Base-by-base conservation (phyloP, 2,329 filamentous ascomycete genomes). In the Fusarium agapanthi region DNA sequence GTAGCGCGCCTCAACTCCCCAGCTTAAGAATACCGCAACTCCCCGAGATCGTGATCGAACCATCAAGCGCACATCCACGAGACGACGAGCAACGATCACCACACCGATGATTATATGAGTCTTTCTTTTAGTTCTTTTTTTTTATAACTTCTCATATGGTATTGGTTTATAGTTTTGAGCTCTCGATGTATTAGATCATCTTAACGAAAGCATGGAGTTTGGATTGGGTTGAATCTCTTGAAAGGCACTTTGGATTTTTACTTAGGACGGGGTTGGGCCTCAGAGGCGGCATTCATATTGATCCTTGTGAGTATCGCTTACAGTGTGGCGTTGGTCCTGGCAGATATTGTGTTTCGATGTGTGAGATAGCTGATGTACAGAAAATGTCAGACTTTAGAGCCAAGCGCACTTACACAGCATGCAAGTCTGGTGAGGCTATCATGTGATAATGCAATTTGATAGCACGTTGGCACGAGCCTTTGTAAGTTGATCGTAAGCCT, bases 1-100 rank as follows among this genome's bases (percentile, higher is more conserved):
- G 82, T 24, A 82, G 81, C 3, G 75, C 80, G 12, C 86, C 86
- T 0, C 87, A 85, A 69, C 79, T 90, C 53, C 88, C 88, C 5
- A 89, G 86, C 72, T 74, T 90, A 72, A 83, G 84, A 53, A 81
- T 90, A 37, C 75, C 79, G 24, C 78, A 77, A 34, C 79, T 91
- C 32, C 89, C 89, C 7, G 85, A 86, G 71, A 91, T 91, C 75
- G 85, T 90, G 32, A 86, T 90, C 53, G 86, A 90, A 75, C 86
- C 87, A n/a, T 86, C 84, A 30, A 80, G 77, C 50, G 78, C 77
- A 38, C 72, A 77, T 37, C 76, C 77, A 38, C 57, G 64, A 61
- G 73, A 78, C 34, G 64, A 74, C 11, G 68, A 64, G 44, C 70
- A 54, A 57, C 75, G 54, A 60, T 65, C 65, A 62, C 55, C 58